Conservation (phyloP, 257 asterid species). For the Buddleja alternifolia region DNA sequence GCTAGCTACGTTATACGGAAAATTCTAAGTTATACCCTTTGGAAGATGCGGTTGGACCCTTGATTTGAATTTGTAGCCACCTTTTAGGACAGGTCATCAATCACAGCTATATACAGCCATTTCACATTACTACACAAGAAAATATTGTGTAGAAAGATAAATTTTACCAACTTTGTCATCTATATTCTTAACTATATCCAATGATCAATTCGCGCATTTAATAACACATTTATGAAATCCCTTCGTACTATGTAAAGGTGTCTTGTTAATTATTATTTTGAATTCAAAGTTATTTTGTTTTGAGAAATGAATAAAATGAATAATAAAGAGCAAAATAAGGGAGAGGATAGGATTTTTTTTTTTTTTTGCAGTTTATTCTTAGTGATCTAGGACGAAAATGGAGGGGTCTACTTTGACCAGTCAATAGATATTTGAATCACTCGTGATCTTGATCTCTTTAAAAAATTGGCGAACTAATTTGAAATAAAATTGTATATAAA, state of each 20-base stretch:
- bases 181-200: neutral
- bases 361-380: too few relatives aligned
- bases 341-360: too few relatives aligned
- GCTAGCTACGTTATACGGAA: too few relatives aligned
- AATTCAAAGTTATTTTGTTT: too few relatives aligned
- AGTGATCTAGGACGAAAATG: too few relatives aligned
- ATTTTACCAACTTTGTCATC: constrained; percentile 28
- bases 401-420: too few relatives aligned
- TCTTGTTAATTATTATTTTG: neutral
- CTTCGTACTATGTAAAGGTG: constrained; percentile 15
- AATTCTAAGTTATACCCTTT: constrained; percentile 11
- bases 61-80: constrained; percentile 29
- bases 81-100: constrained; percentile 35
- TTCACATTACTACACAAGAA: constrained; percentile 10
- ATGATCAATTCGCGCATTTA: constrained; percentile 18
- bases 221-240: neutral
- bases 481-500: too few relatives aligned
- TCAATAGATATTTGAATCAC: too few relatives aligned
- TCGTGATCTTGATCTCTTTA: too few relatives aligned
- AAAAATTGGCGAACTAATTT: too few relatives aligned
- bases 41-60: constrained; percentile 28
- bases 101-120: constrained; percentile 28
- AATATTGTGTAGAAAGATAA: constrained; percentile 1
- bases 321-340: too few relatives aligned
- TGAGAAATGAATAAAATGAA: too few relatives aligned